These are phyloP conservation scores for Calamus simplicifolius DNA, from an alignment of 176 grass and related monocot species.

Conservation along the genomic window DNA sequence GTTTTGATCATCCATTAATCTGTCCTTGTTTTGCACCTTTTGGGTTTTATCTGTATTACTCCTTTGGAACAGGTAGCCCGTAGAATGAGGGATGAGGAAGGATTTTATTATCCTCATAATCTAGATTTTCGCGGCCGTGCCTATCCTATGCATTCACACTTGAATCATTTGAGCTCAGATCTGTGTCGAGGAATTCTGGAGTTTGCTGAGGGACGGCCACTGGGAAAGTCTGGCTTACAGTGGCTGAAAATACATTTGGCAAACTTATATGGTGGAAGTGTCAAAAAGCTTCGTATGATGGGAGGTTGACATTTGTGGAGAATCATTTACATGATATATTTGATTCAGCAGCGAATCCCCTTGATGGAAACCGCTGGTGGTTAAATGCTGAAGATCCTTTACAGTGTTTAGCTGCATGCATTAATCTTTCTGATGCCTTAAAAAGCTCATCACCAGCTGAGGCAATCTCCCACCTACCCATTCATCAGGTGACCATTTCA, in stretches of 20 bases:
- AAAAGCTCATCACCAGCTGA: conserved; percentile 48
- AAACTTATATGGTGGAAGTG: conserved; percentile 83
- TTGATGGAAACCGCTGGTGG: conserved; percentile 77
- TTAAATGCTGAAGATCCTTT: conserved; percentile 88
- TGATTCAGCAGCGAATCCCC: conserved; percentile 77
- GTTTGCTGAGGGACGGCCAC: conserved; percentile 71
- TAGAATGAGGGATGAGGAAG: conserved; percentile 85
- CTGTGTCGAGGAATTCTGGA: conserved; percentile 85
- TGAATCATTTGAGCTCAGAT: conserved; percentile 88
- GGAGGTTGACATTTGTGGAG: conserved; percentile 63
- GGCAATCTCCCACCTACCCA: conserved; percentile 66
- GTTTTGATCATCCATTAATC: too few species aligned
- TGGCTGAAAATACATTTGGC: conserved; percentile 98
- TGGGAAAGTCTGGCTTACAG: conserved; percentile 70
- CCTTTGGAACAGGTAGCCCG: conserved; percentile 68
- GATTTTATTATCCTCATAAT: conserved; percentile 95
- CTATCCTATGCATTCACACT: conserved; percentile 94
- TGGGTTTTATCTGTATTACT: too few species aligned
- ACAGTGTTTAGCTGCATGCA: conserved; percentile 89
- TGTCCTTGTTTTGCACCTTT: too few species aligned
- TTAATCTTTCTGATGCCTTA: conserved; percentile 71
- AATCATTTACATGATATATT: conserved; percentile 73
- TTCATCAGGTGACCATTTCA: conserved; percentile 71
- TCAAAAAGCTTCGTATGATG: conserved; percentile 77
- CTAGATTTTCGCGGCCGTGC: conserved; percentile 86